A percentile compares a stretch with the other conserved stretches of the same genome.
Conservation (phyloP, 2,329 filamentous ascomycete genomes). For the Neophaeococcomyces mojaviensis region DNA sequence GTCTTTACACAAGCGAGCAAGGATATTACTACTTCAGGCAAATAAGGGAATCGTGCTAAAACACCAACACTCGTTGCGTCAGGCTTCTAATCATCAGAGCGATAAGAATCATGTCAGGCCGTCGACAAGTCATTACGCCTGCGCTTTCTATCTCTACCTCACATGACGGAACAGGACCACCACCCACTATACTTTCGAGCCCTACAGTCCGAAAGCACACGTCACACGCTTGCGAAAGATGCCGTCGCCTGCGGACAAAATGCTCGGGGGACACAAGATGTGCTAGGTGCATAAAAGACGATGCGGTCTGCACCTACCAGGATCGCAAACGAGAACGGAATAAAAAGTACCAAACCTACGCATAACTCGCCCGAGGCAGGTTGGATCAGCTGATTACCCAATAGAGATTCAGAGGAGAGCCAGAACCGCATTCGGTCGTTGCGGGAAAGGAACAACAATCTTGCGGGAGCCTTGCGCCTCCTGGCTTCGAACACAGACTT, state of each 20-base stretch:
- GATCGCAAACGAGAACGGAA: slow-evolving; percentile 10
- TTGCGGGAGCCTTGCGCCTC: background rate
- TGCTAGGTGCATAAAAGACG: slow-evolving; percentile 6
- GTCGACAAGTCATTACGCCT: no score
- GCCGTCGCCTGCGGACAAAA: slow-evolving; percentile 8
- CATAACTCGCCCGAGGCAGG: no score
- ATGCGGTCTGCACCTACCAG: slow-evolving; percentile 4
- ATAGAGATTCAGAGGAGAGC: slow-evolving; percentile 5
- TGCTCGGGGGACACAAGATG: slow-evolving; percentile 8
- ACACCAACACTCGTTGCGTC: no score
- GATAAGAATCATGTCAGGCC: no score
- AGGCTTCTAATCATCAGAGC: no score
- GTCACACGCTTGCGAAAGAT: slow-evolving; percentile 9
- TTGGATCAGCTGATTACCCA: background rate
- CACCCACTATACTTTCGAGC: no score
- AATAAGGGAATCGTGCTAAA: no score
- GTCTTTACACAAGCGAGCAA: no score
- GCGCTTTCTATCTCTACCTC: no score
- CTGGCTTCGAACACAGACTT: background rate
- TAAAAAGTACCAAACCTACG: slow-evolving; percentile 7
- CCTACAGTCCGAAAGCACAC: no score
- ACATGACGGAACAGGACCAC: no score
- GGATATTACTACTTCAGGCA: no score
- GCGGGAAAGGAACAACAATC: background rate
- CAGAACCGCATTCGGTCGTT: slow-evolving; percentile 1